phyloP scores from a whole-genome alignment of 2,329 filamentous ascomycete genomes.

The Curvularia spicifera region DNA sequence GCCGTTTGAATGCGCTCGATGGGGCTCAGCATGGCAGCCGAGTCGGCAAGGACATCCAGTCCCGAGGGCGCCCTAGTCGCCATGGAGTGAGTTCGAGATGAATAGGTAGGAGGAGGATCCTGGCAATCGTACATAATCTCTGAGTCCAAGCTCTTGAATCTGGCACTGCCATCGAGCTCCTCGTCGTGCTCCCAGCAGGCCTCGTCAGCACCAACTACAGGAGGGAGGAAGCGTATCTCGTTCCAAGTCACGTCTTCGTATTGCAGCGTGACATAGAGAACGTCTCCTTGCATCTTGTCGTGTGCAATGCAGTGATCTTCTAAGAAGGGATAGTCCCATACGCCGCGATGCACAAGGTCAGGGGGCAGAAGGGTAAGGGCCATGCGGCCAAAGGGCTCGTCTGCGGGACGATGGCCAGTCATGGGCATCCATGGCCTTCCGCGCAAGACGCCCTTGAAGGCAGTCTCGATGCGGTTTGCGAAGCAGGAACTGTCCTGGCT shows the following conservation, averaged over 20 bases:
- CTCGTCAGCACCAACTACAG: constrained; percentile 42
- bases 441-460: constrained; percentile 46
- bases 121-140: constrained; percentile 53
- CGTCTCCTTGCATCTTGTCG: constrained; percentile 51
- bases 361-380: constrained; percentile 45
- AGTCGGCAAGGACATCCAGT: constrained; percentile 49
- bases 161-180: constrained; percentile 48
- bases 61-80: constrained; percentile 48
- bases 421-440: constrained; percentile 52
- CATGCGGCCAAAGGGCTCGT: constrained; percentile 50
- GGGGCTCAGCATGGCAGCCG: constrained; percentile 45
- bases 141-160: constrained; percentile 48
- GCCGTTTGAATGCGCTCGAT: constrained; percentile 40
- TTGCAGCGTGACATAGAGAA: constrained; percentile 51
- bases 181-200: constrained; percentile 50
- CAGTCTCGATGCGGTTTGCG: constrained; percentile 44
- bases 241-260: constrained; percentile 51
- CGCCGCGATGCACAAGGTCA: constrained; percentile 42
- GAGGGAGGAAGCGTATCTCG: constrained; percentile 48
- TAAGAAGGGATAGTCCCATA: constrained; percentile 51
- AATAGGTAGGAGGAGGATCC: constrained; percentile 52
- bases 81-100: constrained; percentile 50
- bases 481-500: constrained; percentile 49
- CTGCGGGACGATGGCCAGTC: constrained; percentile 47
- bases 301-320: constrained; percentile 52